Evolutionary conservation across 2,329 filamentous ascomycete genomes (phyloP).

Genomic region (Karstenula rhodostoma): DNA sequence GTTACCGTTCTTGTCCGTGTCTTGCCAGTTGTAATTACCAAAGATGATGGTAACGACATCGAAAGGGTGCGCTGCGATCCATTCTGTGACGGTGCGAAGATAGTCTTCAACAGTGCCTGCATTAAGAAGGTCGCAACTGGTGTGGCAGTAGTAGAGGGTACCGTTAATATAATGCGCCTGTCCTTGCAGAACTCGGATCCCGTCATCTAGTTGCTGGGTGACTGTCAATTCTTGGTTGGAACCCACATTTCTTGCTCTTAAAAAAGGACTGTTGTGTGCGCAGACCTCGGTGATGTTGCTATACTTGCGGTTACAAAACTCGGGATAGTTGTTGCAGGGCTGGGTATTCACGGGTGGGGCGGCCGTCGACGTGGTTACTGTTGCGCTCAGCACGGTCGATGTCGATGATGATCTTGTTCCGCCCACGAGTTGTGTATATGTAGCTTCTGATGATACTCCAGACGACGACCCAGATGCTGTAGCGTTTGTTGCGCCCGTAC

Average conservation of each 20-base stretch:
- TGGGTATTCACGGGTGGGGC: conserved; percentile 49
- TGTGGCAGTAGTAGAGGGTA: conserved; percentile 83
- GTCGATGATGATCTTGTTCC: conserved; percentile 16
- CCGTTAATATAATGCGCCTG: conserved; percentile 66
- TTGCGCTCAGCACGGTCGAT: conserved; percentile 23
- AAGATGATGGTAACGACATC: conserved; percentile 90
- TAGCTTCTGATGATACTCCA: conserved; percentile 24
- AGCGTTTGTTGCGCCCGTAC: conserved; percentile 30
- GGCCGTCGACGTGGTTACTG: conserved; percentile 36
- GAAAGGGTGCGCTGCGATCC: conserved; percentile 81
- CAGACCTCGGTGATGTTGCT: conserved; percentile 53
- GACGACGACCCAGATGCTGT: conserved; percentile 28
- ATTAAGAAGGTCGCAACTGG: conserved; percentile 83
- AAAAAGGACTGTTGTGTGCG: conserved; percentile 52
- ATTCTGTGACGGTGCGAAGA: conserved; percentile 72
- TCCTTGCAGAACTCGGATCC: conserved; percentile 62
- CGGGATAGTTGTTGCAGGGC: conserved; percentile 52
- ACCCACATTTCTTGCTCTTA: conserved; percentile 42
- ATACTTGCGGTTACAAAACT: conserved; percentile 50
- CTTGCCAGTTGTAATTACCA: conserved; percentile 71
- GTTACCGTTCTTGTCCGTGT: conserved; percentile 37
- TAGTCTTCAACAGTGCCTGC: conserved; percentile 81
- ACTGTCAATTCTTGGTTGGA: conserved; percentile 49
- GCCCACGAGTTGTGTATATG: conserved; percentile 40
- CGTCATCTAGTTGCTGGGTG: conserved; percentile 51